Evolutionary conservation across 306 rosid species (phyloP).

Genomic region (Malus asiatica): DNA sequence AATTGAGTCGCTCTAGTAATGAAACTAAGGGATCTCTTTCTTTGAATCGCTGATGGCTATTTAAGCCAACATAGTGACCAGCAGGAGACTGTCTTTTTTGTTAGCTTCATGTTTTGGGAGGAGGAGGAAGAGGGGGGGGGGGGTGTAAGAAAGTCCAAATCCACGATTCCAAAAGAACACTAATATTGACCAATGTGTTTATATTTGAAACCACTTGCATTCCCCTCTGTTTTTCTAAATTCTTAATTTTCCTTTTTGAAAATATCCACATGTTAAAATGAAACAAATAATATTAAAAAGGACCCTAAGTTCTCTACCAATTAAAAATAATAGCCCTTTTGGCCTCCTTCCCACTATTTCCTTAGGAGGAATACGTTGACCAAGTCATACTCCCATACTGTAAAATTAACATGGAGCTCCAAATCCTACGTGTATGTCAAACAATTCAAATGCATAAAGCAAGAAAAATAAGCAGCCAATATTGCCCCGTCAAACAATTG

Average conservation of each 20-base stretch:
- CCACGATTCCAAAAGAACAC: constrained; percentile 7
- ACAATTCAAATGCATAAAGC: not conserved
- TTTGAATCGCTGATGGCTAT: not conserved
- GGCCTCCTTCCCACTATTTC: not conserved
- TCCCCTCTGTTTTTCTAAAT: not conserved
- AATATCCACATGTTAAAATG: not conserved
- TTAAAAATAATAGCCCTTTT: not conserved
- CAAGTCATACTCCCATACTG: not conserved
- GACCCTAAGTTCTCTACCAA: not conserved
- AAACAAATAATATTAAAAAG: not conserved
- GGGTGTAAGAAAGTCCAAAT: not conserved
- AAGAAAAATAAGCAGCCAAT: constrained; percentile 21
- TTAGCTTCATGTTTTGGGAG: not conserved
- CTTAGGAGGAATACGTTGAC: constrained; percentile 23
- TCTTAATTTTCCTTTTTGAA: not conserved
- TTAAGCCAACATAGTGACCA: not conserved
- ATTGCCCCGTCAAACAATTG: constrained; percentile 18
- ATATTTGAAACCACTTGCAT: not conserved
- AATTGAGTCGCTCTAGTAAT: not conserved
- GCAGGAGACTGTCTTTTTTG: not conserved
- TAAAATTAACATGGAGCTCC: not conserved
- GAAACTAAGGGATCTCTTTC: not conserved
- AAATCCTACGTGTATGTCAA: not conserved
- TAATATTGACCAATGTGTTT: not conserved
- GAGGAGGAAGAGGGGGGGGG: too few relatives aligned